Base-by-base conservation (phyloP, 129 eudicot species). In the Heracleum sosnowskyi region DNA sequence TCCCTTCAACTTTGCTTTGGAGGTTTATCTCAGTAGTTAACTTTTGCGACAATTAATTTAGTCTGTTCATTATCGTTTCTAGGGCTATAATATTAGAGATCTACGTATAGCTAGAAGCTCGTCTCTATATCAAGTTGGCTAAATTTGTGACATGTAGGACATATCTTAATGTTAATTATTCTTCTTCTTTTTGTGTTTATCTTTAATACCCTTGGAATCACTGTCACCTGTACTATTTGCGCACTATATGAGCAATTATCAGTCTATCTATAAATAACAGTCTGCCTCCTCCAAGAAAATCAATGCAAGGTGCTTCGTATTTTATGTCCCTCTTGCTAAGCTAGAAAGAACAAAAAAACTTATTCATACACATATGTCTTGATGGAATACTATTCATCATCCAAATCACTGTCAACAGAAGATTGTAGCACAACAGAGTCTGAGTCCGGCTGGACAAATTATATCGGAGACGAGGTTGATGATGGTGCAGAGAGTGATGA, bases 71-170 rank as follows among this genome's bases (percentile, higher is more conserved):
- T 9, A 20, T 53, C 62, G 8, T 53, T 53, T 53, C 62, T 53
- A 2, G 28, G n/a, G 15, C 66, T 24, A 57, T n/a, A 55, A 2
- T 8, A 57, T 57, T 57, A 57, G n/a, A 57, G 66, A 57, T 57
- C 31, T 57, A 24, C 31, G 0, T 5, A n/a, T 26, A n/a, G n/a
- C n/a, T n/a, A 60, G 66, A 60, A 34, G 68, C 68, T 60, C 68
- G 4, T 17, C 1, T 60, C 68, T 60, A 26, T 0, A 11, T 60
- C 68, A 60, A 26, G 68, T n/a, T 60, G 68, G 33, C 68, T n/a
- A 60, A 60, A n/a, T 60, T 60, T n/a, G 68, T 60, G 68, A 60
- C 68, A 60, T 60, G 68, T 60, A 60, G 68, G 68, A 60, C 33
- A 60, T 34, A 60, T n/a, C 68, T 60, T 9, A 10, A 60, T n/a